These are phyloP conservation scores for Lactarius deliciosus DNA, from an alignment of 768 basidiomycete genomes.

Conservation along the genomic window DNA sequence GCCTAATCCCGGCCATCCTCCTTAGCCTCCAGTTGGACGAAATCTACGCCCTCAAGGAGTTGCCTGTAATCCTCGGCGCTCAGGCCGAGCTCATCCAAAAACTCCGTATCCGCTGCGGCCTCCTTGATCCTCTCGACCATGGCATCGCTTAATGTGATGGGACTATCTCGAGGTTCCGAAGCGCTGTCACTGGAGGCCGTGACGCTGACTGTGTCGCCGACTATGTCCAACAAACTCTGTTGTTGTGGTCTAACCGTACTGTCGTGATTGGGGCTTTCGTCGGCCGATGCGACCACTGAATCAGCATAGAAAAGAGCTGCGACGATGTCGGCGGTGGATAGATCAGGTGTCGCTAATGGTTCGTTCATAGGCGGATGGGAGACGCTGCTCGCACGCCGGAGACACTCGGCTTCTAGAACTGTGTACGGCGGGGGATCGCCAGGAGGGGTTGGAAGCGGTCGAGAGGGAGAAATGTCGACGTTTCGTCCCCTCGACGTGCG, in stretches of 20 bases:
- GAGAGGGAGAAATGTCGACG: background rate
- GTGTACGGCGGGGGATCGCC: background rate
- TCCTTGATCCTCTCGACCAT: conserved; percentile 32
- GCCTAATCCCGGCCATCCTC: conserved; percentile 1
- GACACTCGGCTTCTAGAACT: background rate
- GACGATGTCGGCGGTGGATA: background rate
- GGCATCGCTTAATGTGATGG: background rate
- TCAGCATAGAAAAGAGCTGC: conserved; percentile 4
- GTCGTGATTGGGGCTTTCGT: background rate
- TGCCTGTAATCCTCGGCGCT: conserved; percentile 4
- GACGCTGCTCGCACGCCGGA: background rate
- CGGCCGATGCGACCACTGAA: background rate
- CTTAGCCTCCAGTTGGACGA: background rate
- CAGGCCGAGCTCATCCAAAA: conserved; percentile 27
- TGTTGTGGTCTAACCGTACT: background rate
- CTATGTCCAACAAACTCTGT: background rate
- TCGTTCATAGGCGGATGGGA: background rate
- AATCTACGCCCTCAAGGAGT: conserved; percentile 13
- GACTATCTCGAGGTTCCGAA: background rate
- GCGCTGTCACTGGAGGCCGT: background rate
- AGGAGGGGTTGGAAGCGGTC: conserved; percentile 20
- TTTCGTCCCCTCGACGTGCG: background rate
- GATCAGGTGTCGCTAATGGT: background rate
- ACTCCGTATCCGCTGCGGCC: conserved; percentile 30
- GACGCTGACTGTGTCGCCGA: background rate